phyloP scores from a whole-genome alignment of 2,329 filamentous ascomycete species.

The Scorias spongiosa region DNA sequence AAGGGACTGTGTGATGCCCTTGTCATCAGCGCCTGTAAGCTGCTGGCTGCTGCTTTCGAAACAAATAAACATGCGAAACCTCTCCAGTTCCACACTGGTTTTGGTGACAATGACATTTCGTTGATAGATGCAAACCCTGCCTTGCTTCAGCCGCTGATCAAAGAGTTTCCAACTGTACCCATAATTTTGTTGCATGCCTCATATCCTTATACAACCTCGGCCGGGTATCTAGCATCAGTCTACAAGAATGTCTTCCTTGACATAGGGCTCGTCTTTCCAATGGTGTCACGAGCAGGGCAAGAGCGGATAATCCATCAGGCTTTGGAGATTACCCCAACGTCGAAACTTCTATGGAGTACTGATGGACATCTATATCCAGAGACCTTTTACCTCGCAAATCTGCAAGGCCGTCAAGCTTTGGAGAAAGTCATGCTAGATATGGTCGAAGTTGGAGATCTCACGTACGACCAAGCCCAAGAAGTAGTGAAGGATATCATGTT shows the following conservation, averaged over 20 bases:
- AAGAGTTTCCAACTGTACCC: slow-evolving; percentile 50
- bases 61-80: slow-evolving; percentile 44
- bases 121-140: slow-evolving; percentile 57
- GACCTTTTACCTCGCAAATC: slow-evolving; percentile 57
- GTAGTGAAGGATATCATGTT: slow-evolving; percentile 57
- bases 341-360: slow-evolving; percentile 66
- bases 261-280: slow-evolving; percentile 69
- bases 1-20: slow-evolving; percentile 54
- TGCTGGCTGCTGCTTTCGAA: slow-evolving; percentile 35
- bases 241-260: slow-evolving; percentile 73
- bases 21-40: slow-evolving; percentile 46
- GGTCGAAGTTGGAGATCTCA: slow-evolving; percentile 48
- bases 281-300: slow-evolving; percentile 62
- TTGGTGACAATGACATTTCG: slow-evolving; percentile 66
- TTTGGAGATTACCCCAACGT: slow-evolving; percentile 58
- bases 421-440: slow-evolving; percentile 54
- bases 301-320: slow-evolving; percentile 54
- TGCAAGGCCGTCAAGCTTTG: slow-evolving; percentile 56
- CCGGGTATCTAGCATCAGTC: slow-evolving; percentile 61
- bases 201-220: slow-evolving; percentile 67
- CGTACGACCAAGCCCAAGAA: slow-evolving; percentile 44
- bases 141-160: slow-evolving; percentile 59
- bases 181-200: slow-evolving; percentile 68
- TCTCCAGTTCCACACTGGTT: slow-evolving; percentile 69
- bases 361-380: slow-evolving; percentile 70